Base-by-base conservation (phyloP, 2,329 filamentous ascomycete species). In the Arthrobotrys sphaeroides region DNA sequence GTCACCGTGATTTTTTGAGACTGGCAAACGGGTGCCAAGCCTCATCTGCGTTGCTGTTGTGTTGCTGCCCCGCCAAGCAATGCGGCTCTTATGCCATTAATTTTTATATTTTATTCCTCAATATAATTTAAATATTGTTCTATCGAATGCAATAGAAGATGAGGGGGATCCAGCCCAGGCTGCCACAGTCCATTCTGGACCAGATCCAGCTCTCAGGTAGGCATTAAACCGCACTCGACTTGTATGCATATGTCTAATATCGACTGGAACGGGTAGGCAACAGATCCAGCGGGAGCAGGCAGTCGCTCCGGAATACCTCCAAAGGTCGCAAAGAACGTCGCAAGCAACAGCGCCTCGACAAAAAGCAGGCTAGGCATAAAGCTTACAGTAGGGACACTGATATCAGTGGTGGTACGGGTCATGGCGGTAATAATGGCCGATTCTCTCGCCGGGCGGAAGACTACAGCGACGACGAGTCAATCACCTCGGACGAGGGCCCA, bases 301-400 rank as follows among this genome's bases (percentile, higher is more conserved):
- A 60, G 49, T 78, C 82, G 16, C 83, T 83, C 61, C 31, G 38
- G 43, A 62, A 72, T 22, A 67, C 78, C 67, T 45, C 43, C 9
- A 66, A 38, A 16, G 76, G 78, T 49, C 86, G 90, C 78, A 91
- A 91, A 83, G 89, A 91, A 64, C 86, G 87, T 72, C 87, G 91
- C 67, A 92, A 90, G 80, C 86, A 86, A 13, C 88, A 91, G 78
- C 86, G 91, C 65, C 83, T 84, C 20, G 84, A 88, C 78, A 91
- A 89, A 81, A 90, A 88, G 81, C 80, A 74, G 82, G 81, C 53
- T 77, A 77, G 61, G 74, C 78, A 40, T 79, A 79, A n/a, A n/a
- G n/a, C n/a, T n/a, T n/a, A n/a, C n/a, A n/a, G n/a, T n/a, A n/a
- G n/a, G n/a, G n/a, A n/a, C n/a, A n/a, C n/a, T n/a, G n/a, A n/a